Percentiles rank a stretch among this genome's conserved stretches.
phyloP scores from a whole-genome alignment of 768 basidiomycete genomes.

The Naganishia friedmannii region DNA sequence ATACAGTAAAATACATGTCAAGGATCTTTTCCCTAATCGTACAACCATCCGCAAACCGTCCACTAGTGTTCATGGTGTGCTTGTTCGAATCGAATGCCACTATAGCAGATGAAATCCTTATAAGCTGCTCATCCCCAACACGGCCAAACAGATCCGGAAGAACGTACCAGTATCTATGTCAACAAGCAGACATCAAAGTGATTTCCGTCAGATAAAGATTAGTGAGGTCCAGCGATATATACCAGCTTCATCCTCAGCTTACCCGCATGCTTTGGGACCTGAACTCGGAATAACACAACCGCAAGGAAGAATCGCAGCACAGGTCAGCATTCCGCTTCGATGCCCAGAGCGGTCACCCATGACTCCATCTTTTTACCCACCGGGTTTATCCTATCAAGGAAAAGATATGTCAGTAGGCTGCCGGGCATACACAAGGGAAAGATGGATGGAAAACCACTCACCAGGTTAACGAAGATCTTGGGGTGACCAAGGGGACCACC shows the following conservation, averaged over 20 bases:
- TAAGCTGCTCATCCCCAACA: neutral
- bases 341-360: neutral
- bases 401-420: constrained; percentile 23
- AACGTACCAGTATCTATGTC: constrained; percentile 53
- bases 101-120: constrained; percentile 52
- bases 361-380: constrained; percentile 51
- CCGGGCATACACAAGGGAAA: no score
- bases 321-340: neutral
- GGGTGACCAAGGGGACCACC: constrained; percentile 93
- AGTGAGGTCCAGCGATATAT: neutral
- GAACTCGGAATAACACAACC: neutral
- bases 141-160: neutral
- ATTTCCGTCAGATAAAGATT: no score
- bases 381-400: constrained; percentile 69
- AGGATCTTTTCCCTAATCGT: neutral
- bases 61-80: constrained; percentile 59
- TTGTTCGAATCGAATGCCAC: constrained; percentile 87
- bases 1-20: constrained; percentile 10
- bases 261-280: constrained; percentile 79
- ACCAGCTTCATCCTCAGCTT: constrained; percentile 51
- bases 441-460: constrained; percentile 53
- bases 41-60: neutral
- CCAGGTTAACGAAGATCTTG: constrained; percentile 88
- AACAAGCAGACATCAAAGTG: neutral
- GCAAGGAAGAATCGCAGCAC: constrained; percentile 3